Base-by-base conservation (phyloP, 208 protist species). In the Wallacemonas rigidus region DNA sequence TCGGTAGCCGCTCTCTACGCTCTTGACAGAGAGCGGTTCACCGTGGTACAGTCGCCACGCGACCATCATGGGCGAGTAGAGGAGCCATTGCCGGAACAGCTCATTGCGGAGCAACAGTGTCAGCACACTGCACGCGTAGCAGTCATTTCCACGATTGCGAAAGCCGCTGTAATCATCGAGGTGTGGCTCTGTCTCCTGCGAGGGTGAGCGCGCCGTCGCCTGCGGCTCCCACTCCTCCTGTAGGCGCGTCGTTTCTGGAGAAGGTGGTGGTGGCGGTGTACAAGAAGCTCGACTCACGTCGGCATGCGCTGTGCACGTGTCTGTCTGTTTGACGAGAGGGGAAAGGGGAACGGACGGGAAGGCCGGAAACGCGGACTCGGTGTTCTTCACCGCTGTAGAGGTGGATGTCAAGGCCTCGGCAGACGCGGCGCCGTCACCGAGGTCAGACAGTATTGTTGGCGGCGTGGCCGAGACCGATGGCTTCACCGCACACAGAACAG, bases 121-220 rank as follows among this genome's bases (percentile, higher is more conserved):
- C 48, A 95, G 69, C 15, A 93, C 81, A 53, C 88, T 92, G 78
- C 88, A 93, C 38, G 85, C 91, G 75, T 95, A 95, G 75, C 91
- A 95, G 76, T 92, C 83, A 67, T 91, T 93, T 48, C 85, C 83
- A 5, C 57, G 44, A 70, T 95, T 95, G 60, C 80, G 73, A 69
- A 95, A 95, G 44, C 91, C 91, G 68, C 88, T 94, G 57, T 57
- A 81, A 67, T 93, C 82, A 26, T 56, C 53, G 53, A 80, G 17
- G 62, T 48, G 61, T 3, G 58, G 57, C 40, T 57, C 15, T 5
- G 6, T 48, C 35, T 12, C 14, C 38, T 26, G 7, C 44, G 17
- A 15, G 40, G 15, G 5, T 48, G 17, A n/a, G 64, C 14, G 4
- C 15, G 9, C 40, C 6, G 50, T 26, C 15, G 43, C 17, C 26